These are phyloP conservation scores for Cardamine resedifolia DNA, from an alignment of 345 rosid species.

Conservation along the genomic window DNA sequence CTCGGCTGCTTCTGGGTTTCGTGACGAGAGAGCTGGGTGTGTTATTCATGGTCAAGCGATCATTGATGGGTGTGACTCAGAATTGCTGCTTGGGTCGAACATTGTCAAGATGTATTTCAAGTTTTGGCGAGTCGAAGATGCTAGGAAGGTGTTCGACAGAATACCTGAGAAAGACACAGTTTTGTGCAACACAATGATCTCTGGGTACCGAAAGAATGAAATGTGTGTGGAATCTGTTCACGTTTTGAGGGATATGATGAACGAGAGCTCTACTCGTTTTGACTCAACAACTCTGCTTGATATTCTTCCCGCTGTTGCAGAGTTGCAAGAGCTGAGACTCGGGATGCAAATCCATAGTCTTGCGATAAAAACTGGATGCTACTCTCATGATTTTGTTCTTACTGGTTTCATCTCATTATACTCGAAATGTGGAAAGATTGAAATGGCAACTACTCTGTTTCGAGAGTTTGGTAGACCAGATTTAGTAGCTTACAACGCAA, in stretches of 20 bases:
- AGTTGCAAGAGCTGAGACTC: conserved; percentile 57
- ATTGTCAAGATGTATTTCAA: conserved; percentile 57
- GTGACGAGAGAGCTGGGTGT: conserved; percentile 44
- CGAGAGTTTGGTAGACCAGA: conserved; percentile 52
- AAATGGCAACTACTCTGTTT: conserved; percentile 48
- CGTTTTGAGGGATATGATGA: conserved; percentile 51
- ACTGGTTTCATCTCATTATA: conserved; percentile 67
- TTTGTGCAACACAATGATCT: conserved; percentile 63
- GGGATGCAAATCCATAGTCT: conserved; percentile 68
- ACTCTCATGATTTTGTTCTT: conserved; percentile 51
- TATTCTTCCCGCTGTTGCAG: conserved; percentile 72
- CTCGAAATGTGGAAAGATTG: conserved; percentile 58
- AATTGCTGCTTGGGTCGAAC: conserved; percentile 61
- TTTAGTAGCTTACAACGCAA: conserved; percentile 72
- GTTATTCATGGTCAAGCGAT: conserved; percentile 53
- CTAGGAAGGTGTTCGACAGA: conserved; percentile 59
- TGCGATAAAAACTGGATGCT: conserved; percentile 52
- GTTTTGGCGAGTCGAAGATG: conserved; percentile 41
- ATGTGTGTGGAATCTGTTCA: conserved; percentile 50
- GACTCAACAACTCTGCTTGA: conserved; percentile 56
- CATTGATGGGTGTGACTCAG: conserved; percentile 56
- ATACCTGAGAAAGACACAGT: conserved; percentile 64
- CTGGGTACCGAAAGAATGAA: conserved; percentile 56
- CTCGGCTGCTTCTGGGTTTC: conserved; percentile 52
- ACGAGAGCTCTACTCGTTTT: conserved; percentile 39